phyloP scores from a whole-genome alignment of 352 stramenopile species.

The Phytophthora europaea region DNA sequence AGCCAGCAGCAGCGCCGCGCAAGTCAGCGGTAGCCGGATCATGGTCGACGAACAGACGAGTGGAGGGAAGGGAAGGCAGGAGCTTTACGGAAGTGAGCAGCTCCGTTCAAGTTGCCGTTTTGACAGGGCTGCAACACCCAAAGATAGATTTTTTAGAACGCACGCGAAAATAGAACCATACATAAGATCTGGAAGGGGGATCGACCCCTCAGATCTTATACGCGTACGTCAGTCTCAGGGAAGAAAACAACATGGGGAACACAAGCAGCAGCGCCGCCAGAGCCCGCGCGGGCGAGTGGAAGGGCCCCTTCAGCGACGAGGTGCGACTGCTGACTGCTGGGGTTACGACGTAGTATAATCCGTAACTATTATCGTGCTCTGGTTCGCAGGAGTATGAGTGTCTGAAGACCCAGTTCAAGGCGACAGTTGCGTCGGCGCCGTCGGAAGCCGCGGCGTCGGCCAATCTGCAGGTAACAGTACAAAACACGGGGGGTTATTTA shows the following conservation, averaged over 20 bases:
- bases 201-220: not conserved
- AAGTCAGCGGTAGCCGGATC: conserved; percentile 24
- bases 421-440: conserved; percentile 34
- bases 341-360: not conserved
- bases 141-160: conserved; percentile 1
- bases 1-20: conserved; percentile 15
- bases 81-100: conserved; percentile 23
- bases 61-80: not conserved
- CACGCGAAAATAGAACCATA: conserved; percentile 12
- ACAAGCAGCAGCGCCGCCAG: conserved; percentile 20
- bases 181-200: not conserved
- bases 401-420: conserved; percentile 58
- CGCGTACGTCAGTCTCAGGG: conserved; percentile 23
- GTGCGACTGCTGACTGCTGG: conserved; percentile 29
- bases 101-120: conserved; percentile 4
- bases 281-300: conserved; percentile 54
- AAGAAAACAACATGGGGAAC: conserved; percentile 52
- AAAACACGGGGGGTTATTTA: not conserved
- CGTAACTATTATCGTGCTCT: not conserved
- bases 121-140: not conserved
- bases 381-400: conserved; percentile 71
- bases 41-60: conserved; percentile 19
- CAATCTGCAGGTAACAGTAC: conserved; percentile 67
- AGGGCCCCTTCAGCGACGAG: conserved; percentile 85
- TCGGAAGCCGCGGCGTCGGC: conserved; percentile 30